phyloP scores from a whole-genome alignment of 140 eudicot genomes.

The Stevia rebaudiana region DNA sequence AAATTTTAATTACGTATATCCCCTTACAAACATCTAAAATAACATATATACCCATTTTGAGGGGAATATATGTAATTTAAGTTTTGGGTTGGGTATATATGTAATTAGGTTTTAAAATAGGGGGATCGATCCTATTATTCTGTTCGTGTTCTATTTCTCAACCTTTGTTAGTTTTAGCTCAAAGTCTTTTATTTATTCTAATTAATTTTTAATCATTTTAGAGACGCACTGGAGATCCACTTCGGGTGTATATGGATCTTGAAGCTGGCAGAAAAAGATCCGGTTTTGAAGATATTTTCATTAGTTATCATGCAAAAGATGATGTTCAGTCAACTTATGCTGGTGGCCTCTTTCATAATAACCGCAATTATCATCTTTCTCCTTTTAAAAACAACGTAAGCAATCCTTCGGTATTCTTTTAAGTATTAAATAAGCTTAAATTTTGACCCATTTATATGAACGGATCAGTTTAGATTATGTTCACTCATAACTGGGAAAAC shows the following conservation, averaged over 20 bases:
- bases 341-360: conserved; percentile 91
- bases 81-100: too few relatives aligned
- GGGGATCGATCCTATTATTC: too few relatives aligned
- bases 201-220: conserved; percentile 19
- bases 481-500: background rate
- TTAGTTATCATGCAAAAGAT: conserved; percentile 92
- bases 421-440: background rate
- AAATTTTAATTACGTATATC: too few relatives aligned
- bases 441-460: background rate
- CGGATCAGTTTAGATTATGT: background rate
- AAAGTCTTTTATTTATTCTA: background rate
- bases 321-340: conserved; percentile 99
- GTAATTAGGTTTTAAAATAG: too few relatives aligned
- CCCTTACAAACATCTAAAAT: too few relatives aligned
- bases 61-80: too few relatives aligned
- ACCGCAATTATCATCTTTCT: conserved; percentile 75
- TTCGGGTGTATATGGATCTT: conserved; percentile 96
- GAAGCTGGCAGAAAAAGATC: conserved; percentile 94
- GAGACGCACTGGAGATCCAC: conserved; percentile 87
- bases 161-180: conserved; percentile 1
- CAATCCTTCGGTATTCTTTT: conserved; percentile 1
- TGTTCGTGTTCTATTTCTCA: background rate
- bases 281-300: conserved; percentile 75
- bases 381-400: conserved; percentile 69
- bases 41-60: too few relatives aligned